Evolutionary conservation across 768 basidiomycete species (phyloP), one percentile per base, ranked within the genome.

Genomic region (Floccularia luteovirens): DNA sequence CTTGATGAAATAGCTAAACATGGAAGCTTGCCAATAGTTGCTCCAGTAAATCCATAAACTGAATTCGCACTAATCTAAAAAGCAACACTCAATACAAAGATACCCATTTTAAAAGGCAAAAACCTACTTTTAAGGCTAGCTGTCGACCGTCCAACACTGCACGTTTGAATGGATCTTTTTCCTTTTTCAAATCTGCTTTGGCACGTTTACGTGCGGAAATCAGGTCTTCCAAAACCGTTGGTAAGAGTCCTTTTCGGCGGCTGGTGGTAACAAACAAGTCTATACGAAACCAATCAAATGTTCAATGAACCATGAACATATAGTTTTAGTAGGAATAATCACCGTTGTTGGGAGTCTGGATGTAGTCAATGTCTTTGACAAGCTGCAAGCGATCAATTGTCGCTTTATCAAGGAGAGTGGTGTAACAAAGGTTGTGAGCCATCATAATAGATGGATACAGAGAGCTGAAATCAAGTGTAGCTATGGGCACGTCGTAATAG

Each of bases 371-470:
- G 46, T 88, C 90, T 55, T 86, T 90, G 24, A 77, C 75, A 14
- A 98, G 70, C 5, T 70, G 63, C 11, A 98, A 65, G 14, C 86
- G 74, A 14, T 90, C 84, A 10, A 94, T 82, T 0, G 83, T 85
- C 4, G 43, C 31, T 56, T 79, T 85, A 46, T 96, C 89, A 25
- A 97, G 59, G n/a, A 98, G 69, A 0, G 96, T 97, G 0, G 96
- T 97, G 55, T 98, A 99, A 59, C 96, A 99, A 1, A 99, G 67
- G 56, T 99, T 99, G 61, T 99, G 96, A 2, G 94, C 96, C 93
- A 97, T 97, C 96, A 99, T 99, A 63, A 99, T 98, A 0, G 96
- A 98, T 3, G 96, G 96, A 61, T 99, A 99, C 45, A 99, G 72
- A 1, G 93, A 97, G 43, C 90, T 92, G 65, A 99, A 99, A 74